Evolutionary conservation across 345 rosid genomes (phyloP).

Genomic region (Abelmoschus esculentus): DNA sequence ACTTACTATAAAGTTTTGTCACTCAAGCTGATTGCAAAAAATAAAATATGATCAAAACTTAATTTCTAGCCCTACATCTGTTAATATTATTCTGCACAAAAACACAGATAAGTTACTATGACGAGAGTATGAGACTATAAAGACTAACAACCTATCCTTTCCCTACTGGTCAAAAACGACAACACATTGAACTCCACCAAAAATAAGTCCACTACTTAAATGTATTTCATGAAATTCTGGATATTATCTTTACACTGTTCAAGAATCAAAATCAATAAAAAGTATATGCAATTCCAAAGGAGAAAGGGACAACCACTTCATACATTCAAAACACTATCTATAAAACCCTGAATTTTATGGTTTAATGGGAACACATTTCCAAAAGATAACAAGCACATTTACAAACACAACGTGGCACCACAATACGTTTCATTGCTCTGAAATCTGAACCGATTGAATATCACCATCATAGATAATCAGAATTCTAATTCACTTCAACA

Average conservation of each 20-base stretch:
- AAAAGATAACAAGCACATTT: constrained; percentile 3
- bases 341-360: background rate
- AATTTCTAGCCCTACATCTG: background rate
- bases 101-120: background rate
- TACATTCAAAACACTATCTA: background rate
- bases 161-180: background rate
- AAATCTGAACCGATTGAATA: constrained; percentile 7
- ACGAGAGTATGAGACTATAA: background rate
- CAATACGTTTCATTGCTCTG: background rate
- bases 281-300: background rate
- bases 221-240: background rate
- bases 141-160: background rate
- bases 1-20: background rate
- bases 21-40: background rate
- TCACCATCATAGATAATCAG: background rate
- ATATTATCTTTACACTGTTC: background rate
- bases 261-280: background rate
- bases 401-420: background rate
- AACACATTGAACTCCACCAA: background rate
- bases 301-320: background rate
- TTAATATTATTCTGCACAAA: background rate
- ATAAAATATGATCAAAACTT: background rate
- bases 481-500: constrained; percentile 5
- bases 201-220: background rate
- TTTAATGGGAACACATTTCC: background rate